Evolutionary conservation across 129 eudicot genomes (phyloP).

Genomic region (Sambucus nigra): DNA sequence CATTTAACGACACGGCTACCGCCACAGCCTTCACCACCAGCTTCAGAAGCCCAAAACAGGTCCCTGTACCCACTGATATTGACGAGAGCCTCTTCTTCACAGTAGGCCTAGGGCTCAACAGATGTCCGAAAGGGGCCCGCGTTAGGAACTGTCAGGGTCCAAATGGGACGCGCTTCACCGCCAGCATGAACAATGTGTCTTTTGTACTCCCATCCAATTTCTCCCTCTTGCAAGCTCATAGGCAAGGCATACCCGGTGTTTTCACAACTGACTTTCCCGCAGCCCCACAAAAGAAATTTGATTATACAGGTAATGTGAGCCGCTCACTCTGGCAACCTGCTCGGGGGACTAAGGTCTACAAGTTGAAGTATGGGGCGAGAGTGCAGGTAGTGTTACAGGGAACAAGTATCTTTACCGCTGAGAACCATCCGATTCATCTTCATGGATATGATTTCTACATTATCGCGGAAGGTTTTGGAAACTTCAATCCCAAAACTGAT

Average conservation of each 20-base stretch:
- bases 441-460: conserved; percentile 97
- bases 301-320: conserved; percentile 87
- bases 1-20: conserved; percentile 73
- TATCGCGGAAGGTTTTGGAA: conserved; percentile 85
- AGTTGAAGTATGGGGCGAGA: conserved; percentile 57
- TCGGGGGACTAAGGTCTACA: conserved; percentile 57
- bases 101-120: conserved; percentile 64
- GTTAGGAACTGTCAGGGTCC: conserved; percentile 76
- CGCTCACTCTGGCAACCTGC: conserved; percentile 75
- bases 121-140: conserved; percentile 56
- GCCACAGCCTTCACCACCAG: conserved; percentile 71
- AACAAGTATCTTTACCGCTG: conserved; percentile 72
- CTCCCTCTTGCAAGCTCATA: conserved; percentile 81
- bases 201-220: conserved; percentile 71
- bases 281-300: conserved; percentile 64
- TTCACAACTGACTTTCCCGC: conserved; percentile 81
- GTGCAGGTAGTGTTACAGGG: conserved; percentile 90
- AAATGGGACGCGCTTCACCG: conserved; percentile 69
- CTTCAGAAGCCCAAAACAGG: conserved; percentile 58
- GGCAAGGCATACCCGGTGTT: conserved; percentile 67
- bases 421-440: conserved; percentile 95
- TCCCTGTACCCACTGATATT: conserved; percentile 51
- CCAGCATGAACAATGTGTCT: conserved; percentile 94
- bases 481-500: conserved; percentile 66
- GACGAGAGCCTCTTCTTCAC: conserved; percentile 71